Evolutionary conservation across 441 rosid species (phyloP).

Genomic region (Erysimum cheiri): DNA sequence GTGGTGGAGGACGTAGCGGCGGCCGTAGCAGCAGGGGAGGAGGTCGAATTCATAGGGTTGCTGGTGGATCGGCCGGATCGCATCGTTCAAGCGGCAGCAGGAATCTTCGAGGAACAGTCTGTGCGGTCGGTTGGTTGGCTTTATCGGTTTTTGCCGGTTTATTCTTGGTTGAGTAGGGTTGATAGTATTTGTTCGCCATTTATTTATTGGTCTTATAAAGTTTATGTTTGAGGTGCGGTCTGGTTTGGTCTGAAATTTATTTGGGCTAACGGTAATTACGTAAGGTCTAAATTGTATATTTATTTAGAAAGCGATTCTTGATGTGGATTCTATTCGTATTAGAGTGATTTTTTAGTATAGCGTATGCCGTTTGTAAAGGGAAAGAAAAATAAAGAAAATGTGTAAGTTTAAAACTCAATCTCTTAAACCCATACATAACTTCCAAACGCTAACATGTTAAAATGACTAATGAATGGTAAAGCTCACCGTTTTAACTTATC

Average conservation of each 20-base stretch:
- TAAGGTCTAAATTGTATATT: background rate
- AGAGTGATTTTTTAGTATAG: too few species aligned
- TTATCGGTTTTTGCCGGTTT: slow-evolving; percentile 26
- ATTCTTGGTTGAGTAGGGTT: slow-evolving; percentile 27
- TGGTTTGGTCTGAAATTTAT: slow-evolving; percentile 5
- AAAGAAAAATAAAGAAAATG: too few species aligned
- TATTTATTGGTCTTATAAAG: background rate
- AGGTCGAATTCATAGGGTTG: background rate
- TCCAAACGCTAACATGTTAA: too few species aligned
- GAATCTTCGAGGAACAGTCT: background rate
- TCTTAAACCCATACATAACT: too few species aligned
- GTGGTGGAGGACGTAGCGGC: slow-evolving; percentile 4
- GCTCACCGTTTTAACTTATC: too few species aligned
- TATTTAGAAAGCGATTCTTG: background rate
- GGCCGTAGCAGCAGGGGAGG: slow-evolving; percentile 13
- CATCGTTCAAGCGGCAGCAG: slow-evolving; percentile 26
- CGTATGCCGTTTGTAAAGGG: too few species aligned
- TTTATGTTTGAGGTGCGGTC: background rate
- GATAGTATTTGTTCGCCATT: slow-evolving; percentile 1
- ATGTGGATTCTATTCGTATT: background rate
- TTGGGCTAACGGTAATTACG: slow-evolving; percentile 1
- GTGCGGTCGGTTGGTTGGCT: slow-evolving; percentile 28
- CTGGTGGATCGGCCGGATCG: slow-evolving; percentile 7
- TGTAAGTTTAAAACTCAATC: too few species aligned
- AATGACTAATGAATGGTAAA: too few species aligned